A percentile compares a stretch with the other conserved stretches of the same genome.
Conservation (phyloP, 169 alveolate genomes). For the Cystoisospora suis region DNA sequence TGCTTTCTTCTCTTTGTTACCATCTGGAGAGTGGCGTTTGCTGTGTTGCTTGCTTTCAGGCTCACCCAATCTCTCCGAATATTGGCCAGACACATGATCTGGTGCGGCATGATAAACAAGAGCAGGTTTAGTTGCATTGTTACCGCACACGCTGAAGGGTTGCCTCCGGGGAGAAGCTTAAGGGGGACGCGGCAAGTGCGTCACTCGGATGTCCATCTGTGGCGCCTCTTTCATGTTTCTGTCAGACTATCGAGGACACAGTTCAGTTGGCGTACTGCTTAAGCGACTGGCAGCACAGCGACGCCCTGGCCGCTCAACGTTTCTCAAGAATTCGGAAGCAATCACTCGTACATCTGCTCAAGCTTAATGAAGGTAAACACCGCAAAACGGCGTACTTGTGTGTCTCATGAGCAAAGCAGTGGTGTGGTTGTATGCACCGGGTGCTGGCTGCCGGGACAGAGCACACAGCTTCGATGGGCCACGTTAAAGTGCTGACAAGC, state of each 20-base stretch:
- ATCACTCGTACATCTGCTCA: not conserved
- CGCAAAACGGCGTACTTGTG: not conserved
- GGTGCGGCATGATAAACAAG: slow-evolving; percentile 12
- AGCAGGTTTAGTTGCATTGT: not conserved
- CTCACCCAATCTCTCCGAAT: slow-evolving; percentile 21
- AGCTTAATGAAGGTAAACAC: slow-evolving; percentile 19
- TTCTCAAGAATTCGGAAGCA: slow-evolving; percentile 23
- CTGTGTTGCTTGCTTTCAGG: slow-evolving; percentile 7
- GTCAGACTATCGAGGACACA: slow-evolving; percentile 20
- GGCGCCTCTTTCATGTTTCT: not conserved
- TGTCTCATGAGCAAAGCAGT: too few relatives aligned
- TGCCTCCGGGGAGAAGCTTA: too few relatives aligned
- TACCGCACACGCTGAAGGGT: too few relatives aligned
- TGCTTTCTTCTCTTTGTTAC: not conserved
- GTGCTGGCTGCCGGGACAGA: too few relatives aligned
- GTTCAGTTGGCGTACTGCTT: slow-evolving; percentile 22
- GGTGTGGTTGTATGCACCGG: too few relatives aligned
- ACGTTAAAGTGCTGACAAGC: too few relatives aligned
- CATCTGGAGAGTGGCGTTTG: too few relatives aligned
- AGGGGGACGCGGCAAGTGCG: not conserved
- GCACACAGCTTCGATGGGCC: too few relatives aligned
- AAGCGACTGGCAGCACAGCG: slow-evolving; percentile 25
- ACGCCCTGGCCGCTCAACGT: slow-evolving; percentile 5
- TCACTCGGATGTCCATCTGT: not conserved
- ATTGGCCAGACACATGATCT: slow-evolving; percentile 29